A percentile compares a stretch with the other conserved stretches of the same genome.
Conservation (phyloP, 306 rosid genomes). For the Geum urbanum region DNA sequence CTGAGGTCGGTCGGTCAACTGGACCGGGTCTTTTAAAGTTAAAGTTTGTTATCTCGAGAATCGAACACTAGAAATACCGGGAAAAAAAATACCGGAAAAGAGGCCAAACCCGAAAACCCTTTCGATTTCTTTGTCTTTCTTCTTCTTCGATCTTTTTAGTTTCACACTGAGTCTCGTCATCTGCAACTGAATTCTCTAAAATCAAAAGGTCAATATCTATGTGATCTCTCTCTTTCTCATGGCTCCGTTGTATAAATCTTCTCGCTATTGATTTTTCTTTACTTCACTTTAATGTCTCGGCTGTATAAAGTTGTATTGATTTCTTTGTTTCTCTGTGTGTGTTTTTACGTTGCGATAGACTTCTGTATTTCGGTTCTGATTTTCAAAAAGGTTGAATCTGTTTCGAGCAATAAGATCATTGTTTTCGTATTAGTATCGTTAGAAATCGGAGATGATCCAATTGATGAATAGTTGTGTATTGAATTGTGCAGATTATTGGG, state of each 20-base stretch:
- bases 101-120: background rate
- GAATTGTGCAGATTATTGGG: conserved; percentile 28
- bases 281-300: too few species aligned
- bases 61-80: conserved; percentile 22
- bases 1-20: too few species aligned
- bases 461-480: background rate
- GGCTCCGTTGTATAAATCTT: too few species aligned
- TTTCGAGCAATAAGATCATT: background rate
- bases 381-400: background rate
- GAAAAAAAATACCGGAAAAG: conserved; percentile 8
- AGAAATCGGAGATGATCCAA: background rate
- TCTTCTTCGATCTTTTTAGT: background rate
- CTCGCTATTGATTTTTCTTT: too few species aligned
- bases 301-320: too few species aligned
- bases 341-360: background rate
- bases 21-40: too few species aligned
- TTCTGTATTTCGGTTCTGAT: conserved; percentile 1
- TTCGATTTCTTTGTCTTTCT: background rate
- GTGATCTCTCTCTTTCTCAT: too few species aligned
- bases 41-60: conserved; percentile 1
- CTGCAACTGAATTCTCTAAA: conserved; percentile 4
- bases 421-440: background rate
- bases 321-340: background rate
- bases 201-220: conserved; percentile 20
- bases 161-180: background rate